Evolutionary conservation across 495 filamentous ascomycete species (phyloP).

Genomic region (Penicillium cinerascens): DNA sequence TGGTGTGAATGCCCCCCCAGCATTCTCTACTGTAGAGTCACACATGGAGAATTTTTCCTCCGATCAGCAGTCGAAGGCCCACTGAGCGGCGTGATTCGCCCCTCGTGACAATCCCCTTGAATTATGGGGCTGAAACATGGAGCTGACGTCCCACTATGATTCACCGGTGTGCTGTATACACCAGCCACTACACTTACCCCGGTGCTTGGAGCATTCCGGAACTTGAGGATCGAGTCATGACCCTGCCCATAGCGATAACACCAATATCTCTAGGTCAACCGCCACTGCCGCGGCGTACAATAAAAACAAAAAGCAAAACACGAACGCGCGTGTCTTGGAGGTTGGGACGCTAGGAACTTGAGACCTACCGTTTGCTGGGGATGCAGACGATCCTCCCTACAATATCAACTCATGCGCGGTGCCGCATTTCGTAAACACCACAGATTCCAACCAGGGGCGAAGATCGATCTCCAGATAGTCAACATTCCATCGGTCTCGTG

Average conservation of each 20-base stretch:
- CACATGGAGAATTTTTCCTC: not conserved
- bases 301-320: not conserved
- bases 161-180: not conserved
- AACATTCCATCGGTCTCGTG: conserved; percentile 14
- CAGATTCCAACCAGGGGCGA: not conserved
- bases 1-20: not conserved
- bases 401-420: not conserved
- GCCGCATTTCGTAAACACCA: not conserved
- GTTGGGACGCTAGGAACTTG: not conserved
- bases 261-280: not conserved
- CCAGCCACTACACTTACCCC: not conserved
- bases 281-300: not conserved
- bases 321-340: not conserved
- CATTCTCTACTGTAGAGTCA: not conserved
- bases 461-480: not conserved
- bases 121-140: not conserved
- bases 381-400: not conserved
- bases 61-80: not conserved
- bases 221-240: not conserved
- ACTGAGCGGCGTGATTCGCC: not conserved
- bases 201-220: not conserved
- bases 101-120: not conserved
- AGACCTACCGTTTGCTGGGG: not conserved
- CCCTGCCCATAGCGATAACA: not conserved
- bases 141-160: not conserved